phyloP scores from a whole-genome alignment of 805 yeast species.

The Kodamaea sagamina region DNA sequence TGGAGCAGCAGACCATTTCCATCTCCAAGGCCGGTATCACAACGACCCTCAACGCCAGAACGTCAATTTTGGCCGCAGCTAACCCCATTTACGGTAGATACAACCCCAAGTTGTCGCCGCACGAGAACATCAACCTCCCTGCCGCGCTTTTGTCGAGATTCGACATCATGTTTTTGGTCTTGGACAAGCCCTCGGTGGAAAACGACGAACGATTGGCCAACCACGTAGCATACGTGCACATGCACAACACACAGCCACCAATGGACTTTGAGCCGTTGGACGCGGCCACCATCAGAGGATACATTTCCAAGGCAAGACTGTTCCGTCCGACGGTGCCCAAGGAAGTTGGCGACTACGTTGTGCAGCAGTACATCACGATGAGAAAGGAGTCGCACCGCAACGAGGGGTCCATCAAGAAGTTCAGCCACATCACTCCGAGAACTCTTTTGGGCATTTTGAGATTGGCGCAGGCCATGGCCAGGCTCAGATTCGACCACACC shows the following conservation, averaged over 20 bases:
- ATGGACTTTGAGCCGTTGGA: slow-evolving; percentile 74
- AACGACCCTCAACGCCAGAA: slow-evolving; percentile 91
- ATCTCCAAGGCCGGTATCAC: slow-evolving; percentile 97
- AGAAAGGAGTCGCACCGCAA: slow-evolving; percentile 86
- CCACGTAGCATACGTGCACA: slow-evolving; percentile 95
- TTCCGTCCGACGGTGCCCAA: slow-evolving; percentile 82
- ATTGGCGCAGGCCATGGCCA: slow-evolving; percentile 91
- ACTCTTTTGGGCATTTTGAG: slow-evolving; percentile 88
- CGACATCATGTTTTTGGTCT: slow-evolving; percentile 81
- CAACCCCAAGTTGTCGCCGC: slow-evolving; percentile 85
- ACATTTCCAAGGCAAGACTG: slow-evolving; percentile 79
- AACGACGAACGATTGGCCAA: slow-evolving; percentile 83
- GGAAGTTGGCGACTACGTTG: slow-evolving; percentile 84
- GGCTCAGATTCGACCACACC: slow-evolving; percentile 73
- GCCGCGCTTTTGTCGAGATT: slow-evolving; percentile 95
- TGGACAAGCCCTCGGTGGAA: slow-evolving; percentile 81
- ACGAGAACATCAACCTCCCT: slow-evolving; percentile 93
- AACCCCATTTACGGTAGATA: slow-evolving; percentile 95
- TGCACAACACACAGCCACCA: slow-evolving; percentile 85
- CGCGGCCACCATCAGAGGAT: slow-evolving; percentile 80
- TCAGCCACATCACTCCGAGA: slow-evolving; percentile 94
- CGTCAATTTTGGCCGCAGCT: slow-evolving; percentile 97
- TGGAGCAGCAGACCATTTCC: slow-evolving; percentile 98
- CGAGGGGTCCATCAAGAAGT: slow-evolving; percentile 73
- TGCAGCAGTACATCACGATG: slow-evolving; percentile 82